Percentiles rank a stretch among this genome's conserved stretches.
Evolutionary conservation across 2,329 filamentous ascomycete genomes (phyloP).

Genomic region (Ciborinia camelliae): DNA sequence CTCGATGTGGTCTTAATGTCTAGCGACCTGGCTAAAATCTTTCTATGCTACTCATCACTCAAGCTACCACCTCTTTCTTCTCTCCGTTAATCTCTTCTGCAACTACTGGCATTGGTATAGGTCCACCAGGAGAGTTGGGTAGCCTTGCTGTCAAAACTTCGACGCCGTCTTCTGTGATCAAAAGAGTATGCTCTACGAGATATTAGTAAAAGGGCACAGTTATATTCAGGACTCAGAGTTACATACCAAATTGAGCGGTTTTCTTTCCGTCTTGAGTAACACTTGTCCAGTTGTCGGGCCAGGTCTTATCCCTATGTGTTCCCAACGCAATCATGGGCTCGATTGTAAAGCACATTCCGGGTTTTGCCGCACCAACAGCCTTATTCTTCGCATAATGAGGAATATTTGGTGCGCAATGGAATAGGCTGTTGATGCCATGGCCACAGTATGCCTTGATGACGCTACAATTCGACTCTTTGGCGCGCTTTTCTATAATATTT

Average conservation of each 20-base stretch:
- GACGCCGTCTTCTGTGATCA: conserved; percentile 79
- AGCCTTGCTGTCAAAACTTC: conserved; percentile 71
- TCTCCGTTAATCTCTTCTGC: conserved; percentile 25
- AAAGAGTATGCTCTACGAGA: conserved; percentile 69
- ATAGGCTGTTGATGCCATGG: conserved; percentile 89
- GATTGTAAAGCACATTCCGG: conserved; percentile 98
- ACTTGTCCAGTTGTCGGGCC: conserved; percentile 99
- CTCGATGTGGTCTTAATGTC: not conserved
- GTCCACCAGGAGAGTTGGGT: conserved; percentile 68
- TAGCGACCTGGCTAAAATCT: not conserved
- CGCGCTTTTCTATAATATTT: conserved; percentile 91
- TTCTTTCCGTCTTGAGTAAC: conserved; percentile 84
- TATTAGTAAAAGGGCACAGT: conserved; percentile 23
- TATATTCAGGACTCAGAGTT: conserved; percentile 20
- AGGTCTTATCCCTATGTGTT: conserved; percentile 87
- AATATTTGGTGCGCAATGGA: conserved; percentile 91
- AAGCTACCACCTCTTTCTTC: conserved; percentile 13
- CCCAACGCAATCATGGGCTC: conserved; percentile 97
- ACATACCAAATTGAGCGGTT: conserved; percentile 86
- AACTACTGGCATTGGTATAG: conserved; percentile 45
- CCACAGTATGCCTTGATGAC: conserved; percentile 96
- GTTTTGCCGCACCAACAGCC: conserved; percentile 88
- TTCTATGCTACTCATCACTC: not conserved
- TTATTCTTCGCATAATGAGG: conserved; percentile 99
- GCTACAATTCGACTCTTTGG: conserved; percentile 79